phyloP scores from a whole-genome alignment of 176 grass and related monocot species.

The Chrysopogon serrulatus region DNA sequence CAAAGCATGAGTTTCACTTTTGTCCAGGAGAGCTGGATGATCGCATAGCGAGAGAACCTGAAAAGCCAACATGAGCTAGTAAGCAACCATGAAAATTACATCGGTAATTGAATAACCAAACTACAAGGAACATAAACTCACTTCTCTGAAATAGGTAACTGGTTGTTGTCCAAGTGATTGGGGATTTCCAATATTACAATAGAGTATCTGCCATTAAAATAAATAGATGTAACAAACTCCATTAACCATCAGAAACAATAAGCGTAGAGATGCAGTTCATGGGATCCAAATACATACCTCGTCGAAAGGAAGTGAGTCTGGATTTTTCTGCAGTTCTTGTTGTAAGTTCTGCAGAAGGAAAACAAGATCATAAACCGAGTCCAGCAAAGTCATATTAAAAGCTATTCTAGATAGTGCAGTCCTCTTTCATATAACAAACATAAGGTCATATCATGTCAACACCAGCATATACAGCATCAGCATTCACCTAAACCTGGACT shows the following conservation, averaged over 20 bases:
- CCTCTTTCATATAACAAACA: not conserved
- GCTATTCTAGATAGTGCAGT: not conserved
- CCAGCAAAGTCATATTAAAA: not conserved
- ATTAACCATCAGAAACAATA: not conserved
- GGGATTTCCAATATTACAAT: conserved; percentile 95
- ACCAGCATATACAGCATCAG: not conserved
- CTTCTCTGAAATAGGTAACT: conserved; percentile 92
- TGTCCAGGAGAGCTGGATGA: conserved; percentile 80
- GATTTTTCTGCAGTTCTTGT: conserved; percentile 67
- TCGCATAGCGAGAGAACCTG: conserved; percentile 83
- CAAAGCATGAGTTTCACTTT: conserved; percentile 81
- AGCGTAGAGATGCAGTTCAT: not conserved
- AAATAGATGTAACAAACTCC: not conserved
- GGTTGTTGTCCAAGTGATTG: conserved; percentile 94
- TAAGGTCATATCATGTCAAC: not conserved
- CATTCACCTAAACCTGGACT: not conserved
- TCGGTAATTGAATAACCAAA: not conserved
- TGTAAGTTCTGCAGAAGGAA: conserved; percentile 68
- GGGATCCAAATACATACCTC: conserved; percentile 50
- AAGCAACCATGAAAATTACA: conserved; percentile 28
- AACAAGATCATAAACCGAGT: conserved; percentile 25
- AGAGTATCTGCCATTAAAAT: conserved; percentile 63
- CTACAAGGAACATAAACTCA: conserved; percentile 31
- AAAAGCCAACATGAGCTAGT: conserved; percentile 12
- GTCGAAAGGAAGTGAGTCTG: conserved; percentile 84